Percentiles rank a stretch among this genome's conserved stretches.
Evolutionary conservation across 1,284 basidiomycete species (phyloP).

Genomic region (Stereum hirsutum): DNA sequence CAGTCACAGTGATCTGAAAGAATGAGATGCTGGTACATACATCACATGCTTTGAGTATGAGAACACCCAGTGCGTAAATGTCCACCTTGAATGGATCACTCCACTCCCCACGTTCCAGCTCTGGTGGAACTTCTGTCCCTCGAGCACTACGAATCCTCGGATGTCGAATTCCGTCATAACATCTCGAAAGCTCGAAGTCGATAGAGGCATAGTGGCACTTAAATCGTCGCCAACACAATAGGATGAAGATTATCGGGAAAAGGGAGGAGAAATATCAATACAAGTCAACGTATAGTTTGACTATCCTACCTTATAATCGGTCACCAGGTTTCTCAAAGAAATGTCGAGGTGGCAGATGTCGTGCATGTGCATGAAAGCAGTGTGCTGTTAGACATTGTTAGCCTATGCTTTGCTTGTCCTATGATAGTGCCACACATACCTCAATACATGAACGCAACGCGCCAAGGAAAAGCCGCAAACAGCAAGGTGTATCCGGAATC

Average conservation of each 20-base stretch:
- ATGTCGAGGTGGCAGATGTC: slow-evolving; percentile 63
- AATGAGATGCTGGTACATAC: slow-evolving; percentile 24
- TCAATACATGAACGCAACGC: slow-evolving; percentile 60
- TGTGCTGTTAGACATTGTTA: slow-evolving; percentile 34
- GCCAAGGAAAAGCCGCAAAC: slow-evolving; percentile 40
- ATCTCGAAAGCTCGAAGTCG: slow-evolving; percentile 60
- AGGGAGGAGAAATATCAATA: too few relatives aligned
- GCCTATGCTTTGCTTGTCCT: not conserved
- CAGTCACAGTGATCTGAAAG: not conserved
- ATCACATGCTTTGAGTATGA: slow-evolving; percentile 55
- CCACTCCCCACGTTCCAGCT: slow-evolving; percentile 41
- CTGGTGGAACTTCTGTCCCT: slow-evolving; percentile 62
- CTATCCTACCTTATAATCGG: slow-evolving; percentile 50
- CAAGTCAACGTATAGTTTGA: too few relatives aligned
- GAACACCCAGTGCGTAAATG: slow-evolving; percentile 57
- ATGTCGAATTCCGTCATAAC: slow-evolving; percentile 29
- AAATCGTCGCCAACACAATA: too few relatives aligned
- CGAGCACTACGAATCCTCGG: slow-evolving; percentile 34
- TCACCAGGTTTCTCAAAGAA: slow-evolving; percentile 57
- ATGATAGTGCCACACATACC: slow-evolving; percentile 26
- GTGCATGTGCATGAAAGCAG: slow-evolving; percentile 59
- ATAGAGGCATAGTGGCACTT: slow-evolving; percentile 63
- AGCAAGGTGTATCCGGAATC: slow-evolving; percentile 40
- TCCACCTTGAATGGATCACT: slow-evolving; percentile 62
- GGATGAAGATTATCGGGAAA: too few relatives aligned